Evolutionary conservation across 768 basidiomycete genomes (phyloP).

Genomic region (Asterophora parasitica): DNA sequence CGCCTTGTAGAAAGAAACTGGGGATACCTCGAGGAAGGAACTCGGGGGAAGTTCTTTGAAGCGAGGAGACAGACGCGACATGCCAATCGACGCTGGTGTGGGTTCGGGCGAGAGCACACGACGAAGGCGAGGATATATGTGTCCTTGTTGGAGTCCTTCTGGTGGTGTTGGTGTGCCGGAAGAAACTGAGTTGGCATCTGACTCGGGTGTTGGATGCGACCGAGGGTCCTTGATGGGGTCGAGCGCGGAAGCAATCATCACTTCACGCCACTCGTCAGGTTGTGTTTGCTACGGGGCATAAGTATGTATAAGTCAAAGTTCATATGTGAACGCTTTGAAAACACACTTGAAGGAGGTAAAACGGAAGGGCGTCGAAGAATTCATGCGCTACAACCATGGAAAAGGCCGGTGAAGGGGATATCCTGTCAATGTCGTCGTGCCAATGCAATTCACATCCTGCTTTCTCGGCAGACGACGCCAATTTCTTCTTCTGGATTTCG

Average conservation of each 20-base stretch:
- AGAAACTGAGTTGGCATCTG: too few relatives aligned
- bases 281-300: slow-evolving; percentile 56
- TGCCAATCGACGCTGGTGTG: slow-evolving; percentile 44
- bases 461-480: slow-evolving; percentile 29
- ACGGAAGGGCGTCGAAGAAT: slow-evolving; percentile 95
- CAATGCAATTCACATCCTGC: slow-evolving; percentile 49
- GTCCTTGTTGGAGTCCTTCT: slow-evolving; percentile 14
- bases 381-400: slow-evolving; percentile 93
- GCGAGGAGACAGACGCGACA: slow-evolving; percentile 62
- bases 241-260: slow-evolving; percentile 56
- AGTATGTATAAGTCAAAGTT: neutral
- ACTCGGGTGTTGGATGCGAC: slow-evolving; percentile 1
- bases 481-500: slow-evolving; percentile 50
- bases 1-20: slow-evolving; percentile 62
- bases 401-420: slow-evolving; percentile 50
- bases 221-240: slow-evolving; percentile 16
- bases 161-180: neutral
- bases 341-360: slow-evolving; percentile 81
- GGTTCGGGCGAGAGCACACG: slow-evolving; percentile 62
- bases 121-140: slow-evolving; percentile 40
- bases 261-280: slow-evolving; percentile 75
- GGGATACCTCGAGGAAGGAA: slow-evolving; percentile 76
- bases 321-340: neutral
- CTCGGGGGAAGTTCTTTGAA: slow-evolving; percentile 68
- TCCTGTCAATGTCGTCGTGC: slow-evolving; percentile 69